Percentiles rank a stretch among this genome's conserved stretches.
These are phyloP conservation scores for Camellia sinensis DNA, from an alignment of 148 eudicot species.

Conservation along the genomic window DNA sequence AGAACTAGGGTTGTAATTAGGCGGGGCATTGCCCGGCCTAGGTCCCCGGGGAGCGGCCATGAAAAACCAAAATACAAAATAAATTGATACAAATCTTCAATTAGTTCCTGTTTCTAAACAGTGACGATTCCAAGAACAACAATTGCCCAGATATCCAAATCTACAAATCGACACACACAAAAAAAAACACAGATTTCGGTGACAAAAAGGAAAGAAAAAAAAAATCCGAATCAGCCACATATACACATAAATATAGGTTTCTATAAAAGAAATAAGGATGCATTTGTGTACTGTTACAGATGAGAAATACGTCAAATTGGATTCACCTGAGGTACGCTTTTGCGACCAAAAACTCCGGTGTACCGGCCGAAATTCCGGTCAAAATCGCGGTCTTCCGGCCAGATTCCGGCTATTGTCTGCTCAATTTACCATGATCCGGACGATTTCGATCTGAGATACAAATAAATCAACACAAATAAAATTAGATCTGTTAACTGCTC, in stretches of 20 bases:
- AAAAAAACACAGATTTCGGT: not conserved
- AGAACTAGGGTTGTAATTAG: conserved; percentile 60
- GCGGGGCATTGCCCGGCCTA: conserved; percentile 62
- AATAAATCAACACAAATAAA: not conserved
- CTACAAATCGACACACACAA: not conserved
- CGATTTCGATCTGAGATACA: not conserved
- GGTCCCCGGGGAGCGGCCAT: conserved; percentile 92
- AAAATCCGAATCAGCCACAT: not conserved
- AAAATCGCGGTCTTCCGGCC: not conserved
- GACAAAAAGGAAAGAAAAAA: not conserved
- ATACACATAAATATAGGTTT: not conserved
- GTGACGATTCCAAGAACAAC: not conserved
- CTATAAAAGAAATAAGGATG: not conserved
- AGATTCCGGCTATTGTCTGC: not conserved
- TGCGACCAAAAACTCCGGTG: not conserved
- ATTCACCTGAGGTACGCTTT: not conserved
- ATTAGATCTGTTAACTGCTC: not conserved
- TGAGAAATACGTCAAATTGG: not conserved
- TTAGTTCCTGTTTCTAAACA: not conserved
- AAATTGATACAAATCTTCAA: conserved; percentile 10
- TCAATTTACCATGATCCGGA: not conserved
- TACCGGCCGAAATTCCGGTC: not conserved
- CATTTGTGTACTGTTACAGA: not conserved
- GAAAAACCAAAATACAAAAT: conserved; percentile 6
- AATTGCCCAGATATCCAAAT: not conserved